Conservation (phyloP, 495 filamentous ascomycete genomes). For the Parmelia sp. region DNA sequence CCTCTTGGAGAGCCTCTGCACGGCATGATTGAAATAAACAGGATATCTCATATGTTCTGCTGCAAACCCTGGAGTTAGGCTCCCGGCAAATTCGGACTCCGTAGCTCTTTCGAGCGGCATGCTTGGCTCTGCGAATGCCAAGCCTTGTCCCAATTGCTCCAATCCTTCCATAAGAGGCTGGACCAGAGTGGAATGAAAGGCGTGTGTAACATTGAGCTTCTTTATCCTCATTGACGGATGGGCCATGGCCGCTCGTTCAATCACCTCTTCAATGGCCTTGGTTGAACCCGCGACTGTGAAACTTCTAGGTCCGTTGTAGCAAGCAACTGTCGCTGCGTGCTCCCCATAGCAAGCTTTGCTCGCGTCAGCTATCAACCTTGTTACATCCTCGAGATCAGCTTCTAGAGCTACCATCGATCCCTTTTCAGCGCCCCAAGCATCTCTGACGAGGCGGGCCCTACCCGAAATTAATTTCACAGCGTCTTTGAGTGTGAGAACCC, state of each 20-base stretch:
- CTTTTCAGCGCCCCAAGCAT: slow-evolving; percentile 34
- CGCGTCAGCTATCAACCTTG: slow-evolving; percentile 14
- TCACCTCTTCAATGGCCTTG: slow-evolving; percentile 30
- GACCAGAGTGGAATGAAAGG: slow-evolving; percentile 43
- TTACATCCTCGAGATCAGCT: slow-evolving; percentile 26
- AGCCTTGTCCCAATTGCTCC: slow-evolving; percentile 22
- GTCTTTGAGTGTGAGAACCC: slow-evolving; percentile 34
- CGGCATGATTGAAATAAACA: slow-evolving; percentile 39
- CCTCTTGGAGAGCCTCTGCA: slow-evolving; percentile 29
- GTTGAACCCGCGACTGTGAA: slow-evolving; percentile 30
- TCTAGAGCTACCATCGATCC: slow-evolving; percentile 48
- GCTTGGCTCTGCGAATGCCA: slow-evolving; percentile 28
- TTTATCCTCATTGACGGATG: slow-evolving; percentile 29
- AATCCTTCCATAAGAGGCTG: slow-evolving; percentile 35
- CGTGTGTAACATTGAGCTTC: slow-evolving; percentile 42
- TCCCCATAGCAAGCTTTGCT: background rate
- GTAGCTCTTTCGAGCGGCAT: slow-evolving; percentile 33
- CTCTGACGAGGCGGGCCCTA: slow-evolving; percentile 35
- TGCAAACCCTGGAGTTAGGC: slow-evolving; percentile 16
- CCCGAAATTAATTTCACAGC: slow-evolving; percentile 33
- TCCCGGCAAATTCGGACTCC: background rate
- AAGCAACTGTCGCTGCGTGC: slow-evolving; percentile 33
- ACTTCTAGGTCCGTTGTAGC: slow-evolving; percentile 40
- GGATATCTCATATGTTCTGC: slow-evolving; percentile 35
- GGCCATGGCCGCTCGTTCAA: slow-evolving; percentile 25